Conservation (phyloP, 2,329 filamentous ascomycete genomes). For the Paracorniculantispora psalliotae region DNA sequence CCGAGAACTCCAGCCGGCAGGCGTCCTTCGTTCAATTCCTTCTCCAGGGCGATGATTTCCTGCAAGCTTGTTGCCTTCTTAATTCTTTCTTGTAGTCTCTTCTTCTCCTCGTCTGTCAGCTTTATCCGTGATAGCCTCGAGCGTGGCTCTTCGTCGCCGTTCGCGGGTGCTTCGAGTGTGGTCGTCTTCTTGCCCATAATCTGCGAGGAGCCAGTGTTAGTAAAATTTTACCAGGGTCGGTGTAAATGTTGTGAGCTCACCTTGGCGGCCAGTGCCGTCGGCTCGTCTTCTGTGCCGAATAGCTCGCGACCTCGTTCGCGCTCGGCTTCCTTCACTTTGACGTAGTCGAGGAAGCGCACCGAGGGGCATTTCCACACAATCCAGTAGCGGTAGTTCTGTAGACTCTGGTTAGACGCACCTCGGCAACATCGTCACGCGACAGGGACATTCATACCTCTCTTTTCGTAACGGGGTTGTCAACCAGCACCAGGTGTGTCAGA, state of each 20-base stretch:
- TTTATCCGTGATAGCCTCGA: constrained; percentile 73
- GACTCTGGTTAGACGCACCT: background rate
- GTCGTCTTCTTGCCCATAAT: constrained; percentile 82
- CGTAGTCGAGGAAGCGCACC: constrained; percentile 87
- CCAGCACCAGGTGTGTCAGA: constrained; percentile 73
- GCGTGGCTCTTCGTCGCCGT: constrained; percentile 35
- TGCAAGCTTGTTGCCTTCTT: constrained; percentile 81
- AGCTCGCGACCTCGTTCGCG: constrained; percentile 69
- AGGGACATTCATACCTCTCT: constrained; percentile 68
- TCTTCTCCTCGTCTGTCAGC: constrained; percentile 83
- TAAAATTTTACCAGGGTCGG: no score
- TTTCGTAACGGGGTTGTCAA: constrained; percentile 85
- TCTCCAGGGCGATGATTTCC: constrained; percentile 86
- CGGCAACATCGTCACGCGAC: background rate
- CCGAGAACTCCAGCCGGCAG: constrained; percentile 64
- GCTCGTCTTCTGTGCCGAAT: constrained; percentile 74
- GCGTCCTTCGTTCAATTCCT: constrained; percentile 83
- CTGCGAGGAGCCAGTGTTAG: constrained; percentile 29
- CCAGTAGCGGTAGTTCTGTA: constrained; percentile 86
- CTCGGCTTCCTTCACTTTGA: constrained; percentile 85
- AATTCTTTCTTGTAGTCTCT: constrained; percentile 80
- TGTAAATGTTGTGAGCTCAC: constrained; percentile 30
- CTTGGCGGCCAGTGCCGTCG: constrained; percentile 73
- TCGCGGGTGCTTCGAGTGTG: constrained; percentile 57
- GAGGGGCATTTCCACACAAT: constrained; percentile 79